These are phyloP conservation scores for Cercospora canescens DNA, from an alignment of 2,329 filamentous ascomycete genomes.

Conservation along the genomic window DNA sequence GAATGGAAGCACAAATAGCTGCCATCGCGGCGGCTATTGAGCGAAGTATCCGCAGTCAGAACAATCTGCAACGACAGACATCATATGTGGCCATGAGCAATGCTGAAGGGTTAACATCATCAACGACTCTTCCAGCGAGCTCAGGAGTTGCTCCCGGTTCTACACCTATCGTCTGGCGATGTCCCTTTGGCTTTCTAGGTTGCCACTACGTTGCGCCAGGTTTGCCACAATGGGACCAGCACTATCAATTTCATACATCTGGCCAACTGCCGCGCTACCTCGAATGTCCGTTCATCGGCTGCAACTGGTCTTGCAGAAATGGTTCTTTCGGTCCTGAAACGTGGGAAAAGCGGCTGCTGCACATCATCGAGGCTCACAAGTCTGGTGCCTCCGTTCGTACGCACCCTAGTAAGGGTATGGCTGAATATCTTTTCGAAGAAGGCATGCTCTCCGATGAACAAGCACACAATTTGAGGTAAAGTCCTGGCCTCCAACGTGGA, in stretches of 20 bases:
- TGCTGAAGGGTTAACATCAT: not conserved
- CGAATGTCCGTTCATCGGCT: not conserved
- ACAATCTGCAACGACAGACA: not conserved
- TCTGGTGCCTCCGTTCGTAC: not conserved
- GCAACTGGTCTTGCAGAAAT: not conserved
- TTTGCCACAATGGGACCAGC: not conserved
- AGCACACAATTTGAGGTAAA: not conserved
- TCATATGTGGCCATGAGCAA: not conserved
- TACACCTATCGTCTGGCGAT: not conserved
- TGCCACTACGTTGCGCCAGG: not conserved
- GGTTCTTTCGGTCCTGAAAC: not conserved
- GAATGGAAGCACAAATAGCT: not conserved
- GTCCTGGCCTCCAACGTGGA: not conserved
- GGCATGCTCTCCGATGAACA: not conserved
- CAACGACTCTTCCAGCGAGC: not conserved
- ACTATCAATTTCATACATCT: not conserved
- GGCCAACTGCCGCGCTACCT: not conserved
- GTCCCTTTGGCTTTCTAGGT: not conserved
- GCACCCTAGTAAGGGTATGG: not conserved
- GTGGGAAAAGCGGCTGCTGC: not conserved
- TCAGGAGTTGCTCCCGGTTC: not conserved
- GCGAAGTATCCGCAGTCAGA: not conserved
- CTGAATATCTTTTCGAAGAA: not conserved
- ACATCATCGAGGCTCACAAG: not conserved
- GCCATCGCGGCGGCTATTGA: not conserved